Evolutionary conservation across 140 eudicot genomes (phyloP), one percentile per base, ranked within the genome.

Genomic region (Flaveria floridana): DNA sequence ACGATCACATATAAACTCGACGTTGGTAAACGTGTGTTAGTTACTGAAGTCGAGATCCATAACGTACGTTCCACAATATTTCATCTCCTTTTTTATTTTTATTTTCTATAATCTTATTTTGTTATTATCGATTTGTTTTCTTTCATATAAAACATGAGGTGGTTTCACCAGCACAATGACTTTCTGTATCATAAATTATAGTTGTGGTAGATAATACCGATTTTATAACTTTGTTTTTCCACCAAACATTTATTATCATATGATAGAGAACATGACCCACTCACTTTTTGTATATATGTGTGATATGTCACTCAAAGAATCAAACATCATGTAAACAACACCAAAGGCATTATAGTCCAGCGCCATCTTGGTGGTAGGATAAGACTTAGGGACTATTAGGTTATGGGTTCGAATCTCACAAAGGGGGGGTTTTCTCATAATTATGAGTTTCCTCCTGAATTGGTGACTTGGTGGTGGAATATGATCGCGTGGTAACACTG

Each of bases 1-100:
- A 44, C 46, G 72, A 65, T 18, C n/a, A 4, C 37, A 65, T 52
- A 65, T 13, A 66, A 19, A 44, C 1, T 26, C 41, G 72, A 51
- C 53, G 79, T 7, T 48, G 41, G 64, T 65, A 46, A 65, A 74
- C 73, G 72, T 75, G 55, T 72, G 26, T 18, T 25, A n/a, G 25
- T 53, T 57, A 57, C 14, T 19, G 30, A 7, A 57, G 64, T 19
- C 30, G 25, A 23, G 25, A 56, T 56, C 16, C 61, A 55, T 55
- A 18, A n/a, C 1, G 26, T 4, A 2, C 28, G 6, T 3, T 23
- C 37, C 55, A 21, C 39, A 34, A 59, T 59, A 5, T 59, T 59
- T 13, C 16, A 57, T 11, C 37, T 3, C 39, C 65, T 6, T 21
- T 11, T 44, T 7, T 8, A 44, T 59, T 2, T 23, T 59, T 23